Percentiles rank a stretch among this genome's conserved stretches.
phyloP scores from a whole-genome alignment of 768 basidiomycete genomes.

The Mycena pura region DNA sequence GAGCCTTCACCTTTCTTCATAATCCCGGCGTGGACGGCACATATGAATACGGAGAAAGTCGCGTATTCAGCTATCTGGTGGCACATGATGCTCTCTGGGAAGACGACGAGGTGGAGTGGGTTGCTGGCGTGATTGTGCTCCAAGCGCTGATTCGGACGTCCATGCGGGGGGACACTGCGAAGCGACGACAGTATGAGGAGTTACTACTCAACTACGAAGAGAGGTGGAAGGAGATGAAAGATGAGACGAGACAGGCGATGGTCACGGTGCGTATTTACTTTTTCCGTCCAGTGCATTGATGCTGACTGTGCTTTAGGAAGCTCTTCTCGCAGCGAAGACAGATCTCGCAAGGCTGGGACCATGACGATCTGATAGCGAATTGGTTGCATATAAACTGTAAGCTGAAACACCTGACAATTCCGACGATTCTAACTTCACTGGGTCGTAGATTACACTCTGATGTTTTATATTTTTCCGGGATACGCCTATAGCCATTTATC shows the following conservation, averaged over 20 bases:
- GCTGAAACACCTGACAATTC: neutral
- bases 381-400: constrained; percentile 2
- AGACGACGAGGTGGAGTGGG: constrained; percentile 71
- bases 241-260: constrained; percentile 66
- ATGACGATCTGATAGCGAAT: neutral
- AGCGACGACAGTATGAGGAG: constrained; percentile 61
- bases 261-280: constrained; percentile 53
- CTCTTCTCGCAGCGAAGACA: constrained; percentile 59
- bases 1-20: constrained; percentile 48
- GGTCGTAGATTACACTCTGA: neutral
- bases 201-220: constrained; percentile 63
- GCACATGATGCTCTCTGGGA: constrained; percentile 74
- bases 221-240: constrained; percentile 76
- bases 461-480: constrained; percentile 13
- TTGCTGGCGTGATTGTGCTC: constrained; percentile 65
- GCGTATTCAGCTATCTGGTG: constrained; percentile 63
- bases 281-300: neutral
- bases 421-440: neutral
- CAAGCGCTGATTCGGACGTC: constrained; percentile 63
- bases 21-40: constrained; percentile 43
- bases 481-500: constrained; percentile 32
- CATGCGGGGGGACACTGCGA: constrained; percentile 51
- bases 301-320: constrained; percentile 44
- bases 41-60: constrained; percentile 50
- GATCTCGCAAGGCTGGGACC: constrained; percentile 52